Conservation (phyloP, 371 early-diverging fungal genomes). For the Mucor circinelloides region DNA sequence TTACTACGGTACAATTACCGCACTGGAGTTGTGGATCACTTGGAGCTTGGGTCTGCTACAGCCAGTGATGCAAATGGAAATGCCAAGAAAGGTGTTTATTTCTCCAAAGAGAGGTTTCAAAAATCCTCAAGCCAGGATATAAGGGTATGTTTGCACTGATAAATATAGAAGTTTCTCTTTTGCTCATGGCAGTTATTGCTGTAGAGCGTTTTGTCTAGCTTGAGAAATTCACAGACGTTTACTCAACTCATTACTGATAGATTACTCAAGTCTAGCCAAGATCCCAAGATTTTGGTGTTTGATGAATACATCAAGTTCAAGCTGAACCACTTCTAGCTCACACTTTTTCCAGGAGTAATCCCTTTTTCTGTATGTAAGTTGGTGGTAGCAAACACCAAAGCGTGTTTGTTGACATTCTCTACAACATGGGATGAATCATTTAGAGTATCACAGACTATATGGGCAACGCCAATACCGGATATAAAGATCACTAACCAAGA, state of each 20-base stretch:
- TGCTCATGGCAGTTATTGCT: neutral
- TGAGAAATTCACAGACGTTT: conserved; percentile 80
- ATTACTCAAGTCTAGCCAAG: conserved; percentile 61
- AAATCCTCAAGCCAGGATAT: conserved; percentile 68
- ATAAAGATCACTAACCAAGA: neutral
- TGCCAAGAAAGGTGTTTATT: conserved; percentile 21
- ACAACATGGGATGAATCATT: conserved; percentile 44
- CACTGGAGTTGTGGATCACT: conserved; percentile 46
- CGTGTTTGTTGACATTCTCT: neutral
- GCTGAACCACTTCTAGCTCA: conserved; percentile 75
- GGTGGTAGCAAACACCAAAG: neutral
- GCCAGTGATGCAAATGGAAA: conserved; percentile 16
- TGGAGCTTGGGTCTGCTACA: conserved; percentile 15
- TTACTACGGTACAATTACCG: conserved; percentile 77
- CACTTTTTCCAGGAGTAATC: conserved; percentile 78
- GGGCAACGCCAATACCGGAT: conserved; percentile 42
- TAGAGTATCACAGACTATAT: conserved; percentile 48
- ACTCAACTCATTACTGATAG: conserved; percentile 81
- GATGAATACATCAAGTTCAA: conserved; percentile 83
- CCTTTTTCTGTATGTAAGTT: conserved; percentile 70
- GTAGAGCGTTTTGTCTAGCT: conserved; percentile 61
- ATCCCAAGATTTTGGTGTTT: conserved; percentile 79
- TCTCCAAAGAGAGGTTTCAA: conserved; percentile 67
- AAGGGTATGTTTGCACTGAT: conserved; percentile 45
- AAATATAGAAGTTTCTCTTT: neutral